Conservation (phyloP, 2,329 filamentous ascomycete species). For the Knufia petricola region DNA sequence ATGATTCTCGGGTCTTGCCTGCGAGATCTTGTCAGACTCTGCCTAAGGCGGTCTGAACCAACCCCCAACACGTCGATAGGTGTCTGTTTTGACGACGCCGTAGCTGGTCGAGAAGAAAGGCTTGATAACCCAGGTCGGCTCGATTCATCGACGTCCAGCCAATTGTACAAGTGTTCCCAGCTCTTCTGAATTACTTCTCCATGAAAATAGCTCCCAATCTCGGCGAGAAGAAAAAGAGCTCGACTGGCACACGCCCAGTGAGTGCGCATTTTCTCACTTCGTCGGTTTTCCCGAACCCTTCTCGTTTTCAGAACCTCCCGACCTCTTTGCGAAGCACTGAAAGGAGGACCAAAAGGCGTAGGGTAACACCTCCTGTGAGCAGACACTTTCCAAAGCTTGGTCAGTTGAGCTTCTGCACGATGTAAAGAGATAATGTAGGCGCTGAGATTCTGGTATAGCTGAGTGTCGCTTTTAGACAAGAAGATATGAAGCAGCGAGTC, state of each 20-base stretch:
- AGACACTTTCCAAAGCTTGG: constrained; percentile 77
- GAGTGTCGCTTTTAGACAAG: constrained; percentile 63
- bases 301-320: constrained; percentile 51
- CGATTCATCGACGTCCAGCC: constrained; percentile 49
- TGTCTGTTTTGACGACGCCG: constrained; percentile 21
- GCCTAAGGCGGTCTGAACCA: background rate
- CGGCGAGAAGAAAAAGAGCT: constrained; percentile 78
- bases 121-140: constrained; percentile 21
- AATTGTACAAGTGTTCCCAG: constrained; percentile 69
- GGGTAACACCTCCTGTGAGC: constrained; percentile 68
- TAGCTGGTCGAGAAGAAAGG: constrained; percentile 30
- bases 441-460: constrained; percentile 74
- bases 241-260: constrained; percentile 86
- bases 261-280: constrained; percentile 61
- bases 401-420: constrained; percentile 73
- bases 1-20: constrained; percentile 77
- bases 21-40: background rate
- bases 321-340: constrained; percentile 52
- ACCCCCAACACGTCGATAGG: background rate
- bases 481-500: constrained; percentile 79
- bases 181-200: constrained; percentile 75
- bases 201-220: constrained; percentile 80
- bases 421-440: constrained; percentile 79
- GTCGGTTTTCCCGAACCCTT: constrained; percentile 53
- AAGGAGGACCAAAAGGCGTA: constrained; percentile 55